Base-by-base conservation (phyloP, 345 rosid genomes). In the Hibiscus mutabilis region DNA sequence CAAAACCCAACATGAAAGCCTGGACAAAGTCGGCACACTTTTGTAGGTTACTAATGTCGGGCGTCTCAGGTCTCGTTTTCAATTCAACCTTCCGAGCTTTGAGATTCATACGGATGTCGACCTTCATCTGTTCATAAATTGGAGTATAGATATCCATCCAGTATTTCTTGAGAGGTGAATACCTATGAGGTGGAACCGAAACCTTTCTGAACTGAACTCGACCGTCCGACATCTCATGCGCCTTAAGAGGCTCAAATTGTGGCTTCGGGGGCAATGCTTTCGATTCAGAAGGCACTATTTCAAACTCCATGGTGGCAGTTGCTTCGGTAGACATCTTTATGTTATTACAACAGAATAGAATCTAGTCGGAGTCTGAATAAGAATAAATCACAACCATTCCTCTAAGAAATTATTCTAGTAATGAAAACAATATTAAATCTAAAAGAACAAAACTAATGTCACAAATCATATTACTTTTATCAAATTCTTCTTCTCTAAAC, bases 1-100 rank as follows among this genome's bases (percentile, higher is more conserved):
- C 98, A 51, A 89, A 93, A 25, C 98, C 98, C 5, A 93, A 67
- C 97, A 89, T 88, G 80, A 91, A 91, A 10, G 93, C 98, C n/a
- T 88, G 97, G 5, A 91, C 92, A 73, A 90, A 92, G 81, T 92
- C 98, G 0, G 98, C 91, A 76, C 89, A 87, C 77, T 88, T 92
- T 69, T 90, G 96, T 24, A 92, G 90, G 73, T 87, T 85, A 37
- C 92, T 85, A 7, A 90, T 49, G 19, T 92, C 96, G 0, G 95
- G 88, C 1, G 95, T 90, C 79, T 90, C 95, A 5, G 56, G 29
- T 73, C 89, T 73, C 3, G 97, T 90, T 74, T 92, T 90, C 75
- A 92, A 72, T 55, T 90, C 96, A 14, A 92, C 96, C 78, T 85
- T 88, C 15, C 96, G 84, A 6, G 91, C 85, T 78, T 87, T 93